Evolutionary conservation across 108 stramenopile species (phyloP), one percentile per base, ranked within the genome.

Genomic region (Nitzschia sp.): DNA sequence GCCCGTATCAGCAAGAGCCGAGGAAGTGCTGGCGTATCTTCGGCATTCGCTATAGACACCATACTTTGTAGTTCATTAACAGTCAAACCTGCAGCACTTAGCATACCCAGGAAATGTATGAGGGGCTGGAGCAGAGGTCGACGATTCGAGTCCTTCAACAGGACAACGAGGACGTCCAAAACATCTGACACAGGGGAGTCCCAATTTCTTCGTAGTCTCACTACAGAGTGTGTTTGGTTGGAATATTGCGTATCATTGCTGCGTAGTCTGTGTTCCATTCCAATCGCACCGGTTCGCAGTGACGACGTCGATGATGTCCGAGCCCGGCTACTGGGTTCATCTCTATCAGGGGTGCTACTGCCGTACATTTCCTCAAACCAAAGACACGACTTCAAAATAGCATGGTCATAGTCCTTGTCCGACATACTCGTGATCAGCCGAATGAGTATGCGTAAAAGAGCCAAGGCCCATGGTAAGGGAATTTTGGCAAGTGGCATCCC

Each of bases 381-480:
- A 43, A 40, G 53, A 17, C 66, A 77, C 50, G 77, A 60, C 50
- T 67, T 69, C 48, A 84, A 67, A 25, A 80, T 72, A 38, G 71
- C 79, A 3, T 59, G 53, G 71, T 87, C 70, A 66, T 86, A 89
- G 39, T 86, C 75, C 10, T 65, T 73, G 66, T 89, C 83, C 2
- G 67, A 63, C 42, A 85, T 81, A 40, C 75, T 66, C 15, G 81
- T 79, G 25, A 92, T 17, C 41, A 92, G 60, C 66, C 91, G 65
- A 10, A 82, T 50, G 19, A 92, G 64, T 29, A 88, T 83, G 34
- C 88, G 62, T n/a, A 84, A 70, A 43, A 89, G 78, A 15, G 83
- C 69, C 54, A 77, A n/a, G 21, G 71, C 71, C 73, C 88, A 84
- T 24, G 71, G 41, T 10, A 61, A n/a, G 0, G 90, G 86, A 3